phyloP scores from a whole-genome alignment of 192 early-diverging fungal species.

The Coemansia reversa region DNA sequence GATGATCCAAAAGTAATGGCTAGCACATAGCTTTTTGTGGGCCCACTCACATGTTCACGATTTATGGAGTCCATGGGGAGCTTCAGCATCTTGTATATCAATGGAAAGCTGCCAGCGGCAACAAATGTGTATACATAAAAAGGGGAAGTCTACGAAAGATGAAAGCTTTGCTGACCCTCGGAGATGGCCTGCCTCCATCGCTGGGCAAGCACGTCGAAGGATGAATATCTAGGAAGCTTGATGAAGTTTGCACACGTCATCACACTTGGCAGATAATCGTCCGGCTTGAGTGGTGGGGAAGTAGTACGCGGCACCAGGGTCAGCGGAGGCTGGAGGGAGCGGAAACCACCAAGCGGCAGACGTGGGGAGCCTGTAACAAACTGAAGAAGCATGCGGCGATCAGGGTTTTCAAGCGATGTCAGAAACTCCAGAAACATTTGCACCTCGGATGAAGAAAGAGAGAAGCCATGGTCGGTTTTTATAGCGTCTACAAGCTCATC shows the following conservation, averaged over 20 bases:
- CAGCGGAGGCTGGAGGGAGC: conserved; percentile 73
- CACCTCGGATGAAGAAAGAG: conserved; percentile 65
- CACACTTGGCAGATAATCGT: conserved; percentile 86
- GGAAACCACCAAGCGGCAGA: conserved; percentile 90
- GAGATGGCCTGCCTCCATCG: conserved; percentile 69
- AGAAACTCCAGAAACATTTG: conserved; percentile 68
- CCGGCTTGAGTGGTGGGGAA: conserved; percentile 61
- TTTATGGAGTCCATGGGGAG: no score
- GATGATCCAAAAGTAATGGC: no score
- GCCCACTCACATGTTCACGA: no score
- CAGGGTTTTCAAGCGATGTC: conserved; percentile 58
- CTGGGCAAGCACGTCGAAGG: conserved; percentile 60
- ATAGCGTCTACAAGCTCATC: conserved; percentile 66
- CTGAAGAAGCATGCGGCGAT: conserved; percentile 74
- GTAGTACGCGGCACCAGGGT: conserved; percentile 83
- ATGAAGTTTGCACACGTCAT: conserved; percentile 97
- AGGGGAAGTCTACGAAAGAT: conserved; percentile 53
- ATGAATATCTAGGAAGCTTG: conserved; percentile 85
- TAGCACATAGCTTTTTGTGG: no score
- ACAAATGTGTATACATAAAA: background rate
- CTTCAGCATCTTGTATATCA: no score
- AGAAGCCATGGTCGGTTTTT: conserved; percentile 86
- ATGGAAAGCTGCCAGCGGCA: no score
- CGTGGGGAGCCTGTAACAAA: conserved; percentile 90
- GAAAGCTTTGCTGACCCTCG: conserved; percentile 85